phyloP scores from a whole-genome alignment of 129 eudicot genomes.

The Pittosporum tobira region DNA sequence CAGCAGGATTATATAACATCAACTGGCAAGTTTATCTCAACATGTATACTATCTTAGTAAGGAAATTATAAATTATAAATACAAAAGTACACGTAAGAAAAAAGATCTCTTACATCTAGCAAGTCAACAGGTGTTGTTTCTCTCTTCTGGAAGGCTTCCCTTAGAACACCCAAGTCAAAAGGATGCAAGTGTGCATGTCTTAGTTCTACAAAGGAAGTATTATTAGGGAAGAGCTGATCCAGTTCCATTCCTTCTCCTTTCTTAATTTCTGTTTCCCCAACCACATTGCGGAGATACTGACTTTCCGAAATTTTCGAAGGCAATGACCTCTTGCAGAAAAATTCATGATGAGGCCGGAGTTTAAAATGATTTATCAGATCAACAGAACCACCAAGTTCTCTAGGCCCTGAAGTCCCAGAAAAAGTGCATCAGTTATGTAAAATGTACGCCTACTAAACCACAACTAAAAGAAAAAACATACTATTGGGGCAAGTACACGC shows the following conservation, averaged over 20 bases:
- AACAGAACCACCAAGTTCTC: constrained; percentile 59
- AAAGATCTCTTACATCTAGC: constrained; percentile 41
- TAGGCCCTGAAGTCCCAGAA: constrained; percentile 37
- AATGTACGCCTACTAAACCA: not conserved
- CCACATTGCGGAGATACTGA: constrained; percentile 50
- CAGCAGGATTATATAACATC: not conserved
- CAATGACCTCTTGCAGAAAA: constrained; percentile 65
- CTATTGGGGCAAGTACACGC: not conserved
- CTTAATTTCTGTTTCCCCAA: constrained; percentile 54
- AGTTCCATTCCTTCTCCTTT: constrained; percentile 75
- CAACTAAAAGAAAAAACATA: not conserved
- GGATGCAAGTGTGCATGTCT: constrained; percentile 34
- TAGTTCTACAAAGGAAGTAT: constrained; percentile 17
- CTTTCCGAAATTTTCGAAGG: constrained; percentile 50
- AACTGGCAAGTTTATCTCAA: not conserved
- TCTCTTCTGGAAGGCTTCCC: constrained; percentile 53
- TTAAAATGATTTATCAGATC: constrained; percentile 61
- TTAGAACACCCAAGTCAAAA: constrained; percentile 41
- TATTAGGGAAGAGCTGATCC: constrained; percentile 51
- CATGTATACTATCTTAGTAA: not conserved
- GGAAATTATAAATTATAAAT: not conserved
- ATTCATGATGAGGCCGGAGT: constrained; percentile 48
- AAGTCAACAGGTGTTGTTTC: constrained; percentile 45
- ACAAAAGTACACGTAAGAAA: no score
- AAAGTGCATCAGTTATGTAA: not conserved